Conservation (phyloP, 331 rosid genomes). For the Pyrus hybrid region DNA sequence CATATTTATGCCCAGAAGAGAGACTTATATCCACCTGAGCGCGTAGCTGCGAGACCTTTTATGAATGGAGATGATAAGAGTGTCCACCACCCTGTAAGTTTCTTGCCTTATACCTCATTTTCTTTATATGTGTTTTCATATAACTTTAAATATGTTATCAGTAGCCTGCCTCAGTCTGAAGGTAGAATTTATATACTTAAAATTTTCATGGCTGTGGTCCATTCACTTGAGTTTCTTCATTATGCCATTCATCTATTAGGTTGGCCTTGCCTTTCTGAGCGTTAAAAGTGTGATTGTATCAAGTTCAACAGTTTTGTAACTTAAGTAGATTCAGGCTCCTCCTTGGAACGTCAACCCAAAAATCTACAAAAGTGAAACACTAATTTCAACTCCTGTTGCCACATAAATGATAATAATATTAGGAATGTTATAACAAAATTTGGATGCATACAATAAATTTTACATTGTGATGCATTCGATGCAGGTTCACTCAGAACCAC, state of each 20-base stretch:
- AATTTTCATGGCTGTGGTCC: background rate
- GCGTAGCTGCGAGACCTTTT: constrained; percentile 46
- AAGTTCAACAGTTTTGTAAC: background rate
- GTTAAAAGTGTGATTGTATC: background rate
- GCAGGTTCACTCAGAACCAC: constrained; percentile 71
- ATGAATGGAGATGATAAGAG: constrained; percentile 60
- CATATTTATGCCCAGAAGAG: constrained; percentile 47
- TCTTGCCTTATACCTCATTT: constrained; percentile 15
- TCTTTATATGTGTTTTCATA: background rate
- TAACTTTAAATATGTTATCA: background rate
- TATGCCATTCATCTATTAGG: background rate
- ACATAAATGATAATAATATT: background rate
- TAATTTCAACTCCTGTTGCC: background rate
- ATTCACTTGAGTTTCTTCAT: background rate
- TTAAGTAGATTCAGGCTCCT: background rate
- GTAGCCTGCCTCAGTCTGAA: background rate
- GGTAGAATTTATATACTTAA: background rate
- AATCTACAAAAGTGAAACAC: background rate
- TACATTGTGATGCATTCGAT: constrained; percentile 23
- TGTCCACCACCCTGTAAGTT: constrained; percentile 65
- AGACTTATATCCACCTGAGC: constrained; percentile 58
- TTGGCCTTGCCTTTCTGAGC: background rate
- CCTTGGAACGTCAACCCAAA: background rate
- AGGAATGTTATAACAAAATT: background rate
- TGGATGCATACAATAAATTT: background rate